These are phyloP conservation scores for Sutorius eximius DNA, from an alignment of 1,284 basidiomycete genomes.

Conservation along the genomic window DNA sequence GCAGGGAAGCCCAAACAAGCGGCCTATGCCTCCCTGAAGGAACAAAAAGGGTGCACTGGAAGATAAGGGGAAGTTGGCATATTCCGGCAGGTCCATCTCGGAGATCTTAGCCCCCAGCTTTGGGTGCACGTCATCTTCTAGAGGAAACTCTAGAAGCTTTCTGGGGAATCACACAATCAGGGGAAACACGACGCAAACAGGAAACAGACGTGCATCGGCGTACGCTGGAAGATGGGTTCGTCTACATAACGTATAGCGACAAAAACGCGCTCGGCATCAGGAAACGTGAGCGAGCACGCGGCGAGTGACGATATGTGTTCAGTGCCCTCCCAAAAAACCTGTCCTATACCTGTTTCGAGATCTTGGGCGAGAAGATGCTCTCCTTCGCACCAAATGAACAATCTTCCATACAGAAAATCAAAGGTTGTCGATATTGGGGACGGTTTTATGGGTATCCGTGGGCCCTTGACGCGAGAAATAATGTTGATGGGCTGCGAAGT, in stretches of 20 bases:
- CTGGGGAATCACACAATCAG: conserved; percentile 10
- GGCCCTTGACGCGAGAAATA: conserved; percentile 17
- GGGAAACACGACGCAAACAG: not conserved
- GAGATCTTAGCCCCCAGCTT: conserved; percentile 15
- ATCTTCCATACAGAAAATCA: conserved; percentile 27
- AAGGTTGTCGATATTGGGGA: conserved; percentile 18
- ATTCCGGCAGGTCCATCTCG: conserved; percentile 21
- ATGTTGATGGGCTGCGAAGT: conserved; percentile 20
- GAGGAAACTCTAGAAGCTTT: conserved; percentile 24
- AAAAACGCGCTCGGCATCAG: conserved; percentile 22
- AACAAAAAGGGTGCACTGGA: conserved; percentile 18
- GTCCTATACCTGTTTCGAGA: conserved; percentile 25
- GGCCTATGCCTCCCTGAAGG: conserved; percentile 19
- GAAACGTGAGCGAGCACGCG: conserved; percentile 20
- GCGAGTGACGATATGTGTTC: conserved; percentile 20
- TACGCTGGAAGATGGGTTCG: conserved; percentile 15
- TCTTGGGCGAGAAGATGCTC: conserved; percentile 23
- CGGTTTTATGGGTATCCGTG: conserved; percentile 12
- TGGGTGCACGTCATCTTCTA: conserved; percentile 15
- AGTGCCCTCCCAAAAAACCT: conserved; percentile 16
- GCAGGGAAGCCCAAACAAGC: conserved; percentile 5
- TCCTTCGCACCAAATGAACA: conserved; percentile 27
- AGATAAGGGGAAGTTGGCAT: conserved; percentile 19
- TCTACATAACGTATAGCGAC: conserved; percentile 23
- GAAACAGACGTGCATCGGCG: conserved; percentile 21